Evolutionary conservation across 2,329 filamentous ascomycete species (phyloP), one percentile per base, ranked within the genome.

Genomic region (Hymenoscyphus occultus): DNA sequence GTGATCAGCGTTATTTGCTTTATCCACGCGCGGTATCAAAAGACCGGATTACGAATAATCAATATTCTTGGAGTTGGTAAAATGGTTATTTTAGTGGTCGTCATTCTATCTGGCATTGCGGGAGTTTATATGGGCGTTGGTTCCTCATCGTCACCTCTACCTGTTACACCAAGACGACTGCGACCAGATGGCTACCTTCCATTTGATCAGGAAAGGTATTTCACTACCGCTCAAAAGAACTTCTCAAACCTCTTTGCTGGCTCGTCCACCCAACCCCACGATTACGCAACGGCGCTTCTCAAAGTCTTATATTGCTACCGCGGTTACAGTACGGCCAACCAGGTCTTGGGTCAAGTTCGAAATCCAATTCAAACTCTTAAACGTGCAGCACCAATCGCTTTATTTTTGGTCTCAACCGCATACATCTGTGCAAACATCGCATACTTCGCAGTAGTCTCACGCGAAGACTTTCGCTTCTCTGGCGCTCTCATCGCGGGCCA

Each of bases 401-500:
- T 87, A 9, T 75, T 77, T n/a, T n/a, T 62, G 7, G 45, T 62
- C 7, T 40, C 48, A 32, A 16, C 51, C 12, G 48, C 51, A 5
- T 62, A 62, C 16, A 56, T 57, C 7, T 56, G 54, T 69, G 83
- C 82, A 0, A 85, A 84, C 1, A 78, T 88, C 28, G 85, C 45
- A 85, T 86, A 86, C 74, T 86, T 87, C 69, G 81, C 83, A 3
- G 84, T 83, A 7, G 83, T 86, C 0, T 82, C 84, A 19, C 82
- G 82, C 66, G 80, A 83, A 5, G 82, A 86, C 64, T 84, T 88
- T 67, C 76, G 80, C 16, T 75, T 77, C 2, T 82, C 83, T 0
- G 84, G 83, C 19, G 80, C 81, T 28, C 80, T 85, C 1, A 80
- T 86, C 2, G 85, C 84, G 0, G 84, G 82, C 0, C 78, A 80